Evolutionary conservation across 2,329 filamentous ascomycete genomes (phyloP).

Genomic region (Nakataea oryzae): DNA sequence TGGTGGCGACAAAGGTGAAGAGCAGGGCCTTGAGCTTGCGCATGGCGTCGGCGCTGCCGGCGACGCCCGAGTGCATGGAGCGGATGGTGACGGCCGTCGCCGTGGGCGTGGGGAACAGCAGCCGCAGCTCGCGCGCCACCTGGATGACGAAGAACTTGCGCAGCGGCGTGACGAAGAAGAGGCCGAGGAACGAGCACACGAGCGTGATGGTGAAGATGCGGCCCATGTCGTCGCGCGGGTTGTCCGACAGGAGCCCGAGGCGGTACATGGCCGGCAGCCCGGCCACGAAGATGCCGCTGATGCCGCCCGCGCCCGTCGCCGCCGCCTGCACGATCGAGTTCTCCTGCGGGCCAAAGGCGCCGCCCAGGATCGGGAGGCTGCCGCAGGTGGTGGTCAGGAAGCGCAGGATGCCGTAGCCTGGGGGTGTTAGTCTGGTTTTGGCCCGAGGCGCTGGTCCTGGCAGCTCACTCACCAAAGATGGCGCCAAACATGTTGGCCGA

Average conservation of each 20-base stretch:
- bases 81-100: conserved; percentile 52
- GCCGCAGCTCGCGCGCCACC: conserved; percentile 40
- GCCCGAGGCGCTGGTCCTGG: too few species aligned
- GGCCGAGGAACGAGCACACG: conserved; percentile 53
- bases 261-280: conserved; percentile 52
- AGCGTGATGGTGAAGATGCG: conserved; percentile 50
- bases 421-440: background rate
- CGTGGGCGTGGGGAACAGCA: conserved; percentile 48
- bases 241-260: conserved; percentile 36
- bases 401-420: conserved; percentile 42
- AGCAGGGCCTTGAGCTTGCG: conserved; percentile 46
- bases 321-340: conserved; percentile 53
- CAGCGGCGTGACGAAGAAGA: conserved; percentile 52
- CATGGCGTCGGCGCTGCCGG: conserved; percentile 39
- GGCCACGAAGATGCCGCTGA: conserved; percentile 46
- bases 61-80: conserved; percentile 47
- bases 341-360: conserved; percentile 46
- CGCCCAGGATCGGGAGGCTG: conserved; percentile 37
- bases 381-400: conserved; percentile 41
- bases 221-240: conserved; percentile 44
- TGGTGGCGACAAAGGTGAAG: conserved; percentile 36
- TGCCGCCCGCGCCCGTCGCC: conserved; percentile 47
- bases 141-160: conserved; percentile 61
- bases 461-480: conserved; percentile 33
- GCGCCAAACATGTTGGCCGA: conserved; percentile 37